These are phyloP conservation scores for Podospora australis DNA, from an alignment of 495 filamentous ascomycete species.

Conservation along the genomic window DNA sequence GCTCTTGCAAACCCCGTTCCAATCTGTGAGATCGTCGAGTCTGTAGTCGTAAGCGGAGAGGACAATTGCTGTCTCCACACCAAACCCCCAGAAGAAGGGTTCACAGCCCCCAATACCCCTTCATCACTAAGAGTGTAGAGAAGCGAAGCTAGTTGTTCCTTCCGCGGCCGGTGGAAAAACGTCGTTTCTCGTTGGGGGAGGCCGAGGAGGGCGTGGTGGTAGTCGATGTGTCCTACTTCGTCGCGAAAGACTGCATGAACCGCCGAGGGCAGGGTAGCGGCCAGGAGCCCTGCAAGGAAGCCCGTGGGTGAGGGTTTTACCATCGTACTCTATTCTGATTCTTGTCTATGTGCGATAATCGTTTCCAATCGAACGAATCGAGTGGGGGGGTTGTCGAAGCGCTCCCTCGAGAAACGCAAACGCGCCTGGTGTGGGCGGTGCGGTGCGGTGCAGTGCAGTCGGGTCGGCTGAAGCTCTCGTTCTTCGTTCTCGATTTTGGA, in stretches of 20 bases:
- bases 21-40: not conserved
- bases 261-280: slow-evolving; percentile 34
- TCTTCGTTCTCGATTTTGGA: too few species aligned
- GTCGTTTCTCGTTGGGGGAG: slow-evolving; percentile 72
- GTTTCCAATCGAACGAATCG: too few species aligned
- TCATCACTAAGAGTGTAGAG: slow-evolving; percentile 86
- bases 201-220: slow-evolving; percentile 84
- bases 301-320: not conserved
- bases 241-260: slow-evolving; percentile 72
- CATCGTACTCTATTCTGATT: not conserved
- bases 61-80: slow-evolving; percentile 68
- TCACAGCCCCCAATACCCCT: slow-evolving; percentile 76
- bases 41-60: not conserved
- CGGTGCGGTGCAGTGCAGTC: too few species aligned
- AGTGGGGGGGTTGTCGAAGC: too few species aligned
- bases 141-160: slow-evolving; percentile 75
- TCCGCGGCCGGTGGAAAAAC: slow-evolving; percentile 86
- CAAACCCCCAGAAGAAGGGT: slow-evolving; percentile 75
- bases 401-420: too few species aligned
- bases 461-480: too few species aligned
- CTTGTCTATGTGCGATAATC: too few species aligned
- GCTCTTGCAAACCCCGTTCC: slow-evolving; percentile 55
- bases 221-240: slow-evolving; percentile 88
- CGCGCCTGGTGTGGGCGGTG: too few species aligned
- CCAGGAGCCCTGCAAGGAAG: slow-evolving; percentile 14